Percentiles rank a stretch among this genome's conserved stretches.
phyloP scores from a whole-genome alignment of 352 stramenopile species.

The Phytophthora cajani region DNA sequence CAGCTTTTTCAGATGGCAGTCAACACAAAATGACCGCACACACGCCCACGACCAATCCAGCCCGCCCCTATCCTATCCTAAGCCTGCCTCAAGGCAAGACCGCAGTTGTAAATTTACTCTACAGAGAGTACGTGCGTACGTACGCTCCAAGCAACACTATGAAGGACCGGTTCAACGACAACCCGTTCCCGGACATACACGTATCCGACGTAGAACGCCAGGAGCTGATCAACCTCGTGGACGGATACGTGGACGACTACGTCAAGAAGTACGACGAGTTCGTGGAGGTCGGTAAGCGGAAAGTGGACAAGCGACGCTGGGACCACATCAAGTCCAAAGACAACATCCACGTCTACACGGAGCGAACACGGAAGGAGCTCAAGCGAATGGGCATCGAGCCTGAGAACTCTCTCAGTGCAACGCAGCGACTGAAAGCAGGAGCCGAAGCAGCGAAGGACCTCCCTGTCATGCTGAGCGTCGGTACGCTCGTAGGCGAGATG shows the following conservation, averaged over 20 bases:
- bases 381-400: conserved; percentile 14
- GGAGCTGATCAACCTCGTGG: conserved; percentile 26
- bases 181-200: conserved; percentile 18
- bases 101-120: conserved; percentile 23
- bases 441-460: conserved; percentile 12
- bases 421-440: neutral
- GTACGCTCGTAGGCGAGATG: conserved; percentile 28
- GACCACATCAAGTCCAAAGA: conserved; percentile 27
- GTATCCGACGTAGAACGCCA: conserved; percentile 16
- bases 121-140: conserved; percentile 5
- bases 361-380: conserved; percentile 18
- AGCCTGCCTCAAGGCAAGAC: neutral
- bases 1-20: neutral
- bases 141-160: neutral
- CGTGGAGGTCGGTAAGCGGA: conserved; percentile 12
- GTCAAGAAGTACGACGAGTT: conserved; percentile 36
- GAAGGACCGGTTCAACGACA: conserved; percentile 21
- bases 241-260: conserved; percentile 23
- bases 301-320: conserved; percentile 31
- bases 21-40: neutral
- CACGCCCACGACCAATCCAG: neutral
- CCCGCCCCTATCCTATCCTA: neutral
- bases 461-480: conserved; percentile 27
- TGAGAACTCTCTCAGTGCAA: conserved; percentile 12
- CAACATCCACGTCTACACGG: conserved; percentile 20